Percentiles rank a stretch among this genome's conserved stretches.
Conservation (phyloP, 306 rosid genomes). For the Malus fusca region DNA sequence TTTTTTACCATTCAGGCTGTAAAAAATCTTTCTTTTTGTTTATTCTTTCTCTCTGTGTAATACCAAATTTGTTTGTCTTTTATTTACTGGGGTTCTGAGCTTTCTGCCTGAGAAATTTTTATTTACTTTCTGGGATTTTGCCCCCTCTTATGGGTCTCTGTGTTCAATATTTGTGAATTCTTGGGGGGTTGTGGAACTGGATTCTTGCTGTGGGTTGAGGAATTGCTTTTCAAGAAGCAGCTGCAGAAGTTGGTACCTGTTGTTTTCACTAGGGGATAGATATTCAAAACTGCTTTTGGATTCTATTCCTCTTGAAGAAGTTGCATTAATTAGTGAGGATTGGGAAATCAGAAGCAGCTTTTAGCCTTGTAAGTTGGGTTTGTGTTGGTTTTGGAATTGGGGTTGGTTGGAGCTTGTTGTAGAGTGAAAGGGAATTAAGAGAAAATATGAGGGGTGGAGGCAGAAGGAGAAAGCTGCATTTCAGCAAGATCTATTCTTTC, state of each 20-base stretch:
- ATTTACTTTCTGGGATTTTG: not conserved
- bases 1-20: not conserved
- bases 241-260: not conserved
- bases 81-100: conserved; percentile 21
- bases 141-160: conserved; percentile 11
- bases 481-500: conserved; percentile 86
- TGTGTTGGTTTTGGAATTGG: conserved; percentile 13
- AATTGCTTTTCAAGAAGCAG: not conserved
- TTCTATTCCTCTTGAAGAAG: not conserved
- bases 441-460: conserved; percentile 51
- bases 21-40: not conserved
- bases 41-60: not conserved
- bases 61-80: not conserved
- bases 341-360: not conserved
- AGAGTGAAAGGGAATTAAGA: not conserved
- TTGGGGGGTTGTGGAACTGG: conserved; percentile 10
- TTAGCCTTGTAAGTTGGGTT: not conserved
- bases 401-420: not conserved
- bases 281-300: not conserved
- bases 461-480: conserved; percentile 42
- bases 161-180: conserved; percentile 20
- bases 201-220: conserved; percentile 4
- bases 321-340: conserved; percentile 9
- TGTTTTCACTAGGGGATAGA: not conserved
- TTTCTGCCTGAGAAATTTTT: not conserved